These are phyloP conservation scores for Chloris gayana DNA, from an alignment of 176 grass and related monocot genomes.

Conservation along the genomic window DNA sequence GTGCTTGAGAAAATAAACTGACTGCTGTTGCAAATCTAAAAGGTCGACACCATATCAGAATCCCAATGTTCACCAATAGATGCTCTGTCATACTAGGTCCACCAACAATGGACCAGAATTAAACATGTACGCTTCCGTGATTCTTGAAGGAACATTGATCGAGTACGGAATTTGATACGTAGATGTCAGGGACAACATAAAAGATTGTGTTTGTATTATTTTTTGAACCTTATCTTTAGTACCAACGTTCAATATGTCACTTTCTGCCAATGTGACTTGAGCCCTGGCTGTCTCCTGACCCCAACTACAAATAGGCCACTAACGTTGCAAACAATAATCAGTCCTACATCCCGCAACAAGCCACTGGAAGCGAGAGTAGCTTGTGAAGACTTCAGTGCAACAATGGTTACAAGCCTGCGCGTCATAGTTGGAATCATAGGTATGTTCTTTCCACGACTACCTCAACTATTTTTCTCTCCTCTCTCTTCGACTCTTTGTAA, in stretches of 20 bases:
- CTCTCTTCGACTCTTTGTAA: constrained; percentile 13
- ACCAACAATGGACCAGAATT: constrained; percentile 1
- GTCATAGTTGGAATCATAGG: constrained; percentile 60
- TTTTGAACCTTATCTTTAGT: neutral
- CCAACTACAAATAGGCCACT: constrained; percentile 36
- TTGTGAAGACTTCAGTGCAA: neutral
- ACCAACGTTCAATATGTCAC: neutral
- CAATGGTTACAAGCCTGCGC: constrained; percentile 40
- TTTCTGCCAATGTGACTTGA: neutral
- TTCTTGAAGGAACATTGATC: neutral
- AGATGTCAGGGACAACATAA: neutral
- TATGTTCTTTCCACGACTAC: constrained; percentile 23
- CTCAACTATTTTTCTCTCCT: constrained; percentile 14
- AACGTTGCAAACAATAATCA: constrained; percentile 8
- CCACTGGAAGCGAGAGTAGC: neutral
- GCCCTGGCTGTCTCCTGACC: neutral
- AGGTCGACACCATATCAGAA: neutral
- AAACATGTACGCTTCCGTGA: constrained; percentile 8
- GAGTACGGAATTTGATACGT: neutral
- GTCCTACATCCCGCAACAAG: neutral
- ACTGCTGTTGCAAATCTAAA: neutral
- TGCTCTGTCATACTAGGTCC: neutral
- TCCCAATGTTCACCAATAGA: neutral
- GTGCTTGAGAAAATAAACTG: neutral
- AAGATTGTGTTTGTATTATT: neutral